Evolutionary conservation across 129 eudicot species (phyloP).

Genomic region (Sambucus nigra): DNA sequence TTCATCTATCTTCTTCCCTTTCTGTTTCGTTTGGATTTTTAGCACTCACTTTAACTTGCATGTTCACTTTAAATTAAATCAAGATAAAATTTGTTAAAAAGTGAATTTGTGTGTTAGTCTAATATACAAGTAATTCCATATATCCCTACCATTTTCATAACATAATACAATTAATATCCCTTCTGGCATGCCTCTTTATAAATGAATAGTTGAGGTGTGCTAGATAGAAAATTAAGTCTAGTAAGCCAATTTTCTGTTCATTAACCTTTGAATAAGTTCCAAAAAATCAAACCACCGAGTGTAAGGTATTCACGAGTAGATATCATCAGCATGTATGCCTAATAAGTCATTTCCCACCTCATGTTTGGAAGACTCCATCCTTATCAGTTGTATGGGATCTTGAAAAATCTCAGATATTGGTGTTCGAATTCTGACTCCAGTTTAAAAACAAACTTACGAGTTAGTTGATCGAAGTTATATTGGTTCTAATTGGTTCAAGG

Average conservation of each 20-base stretch:
- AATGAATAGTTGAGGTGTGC: neutral
- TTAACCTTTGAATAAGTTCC: constrained; percentile 3
- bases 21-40: no score
- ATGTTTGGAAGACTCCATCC: constrained; percentile 55
- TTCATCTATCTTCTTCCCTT: no score
- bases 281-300: neutral
- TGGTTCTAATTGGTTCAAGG: no score
- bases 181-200: neutral
- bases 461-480: no score
- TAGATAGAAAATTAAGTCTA: neutral
- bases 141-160: no score
- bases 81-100: no score
- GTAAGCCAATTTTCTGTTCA: neutral
- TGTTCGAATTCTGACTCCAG: constrained; percentile 87
- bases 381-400: constrained; percentile 69
- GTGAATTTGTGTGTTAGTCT: no score
- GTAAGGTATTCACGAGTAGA: constrained; percentile 1
- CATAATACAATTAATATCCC: constrained; percentile 3
- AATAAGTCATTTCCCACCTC: constrained; percentile 36
- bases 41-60: no score
- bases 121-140: no score
- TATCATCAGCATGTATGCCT: neutral
- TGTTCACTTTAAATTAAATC: no score
- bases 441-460: constrained; percentile 26
- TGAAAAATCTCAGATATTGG: constrained; percentile 91